Base-by-base conservation (phyloP, 371 early-diverging fungal genomes). In the Mortierella sp. region DNA sequence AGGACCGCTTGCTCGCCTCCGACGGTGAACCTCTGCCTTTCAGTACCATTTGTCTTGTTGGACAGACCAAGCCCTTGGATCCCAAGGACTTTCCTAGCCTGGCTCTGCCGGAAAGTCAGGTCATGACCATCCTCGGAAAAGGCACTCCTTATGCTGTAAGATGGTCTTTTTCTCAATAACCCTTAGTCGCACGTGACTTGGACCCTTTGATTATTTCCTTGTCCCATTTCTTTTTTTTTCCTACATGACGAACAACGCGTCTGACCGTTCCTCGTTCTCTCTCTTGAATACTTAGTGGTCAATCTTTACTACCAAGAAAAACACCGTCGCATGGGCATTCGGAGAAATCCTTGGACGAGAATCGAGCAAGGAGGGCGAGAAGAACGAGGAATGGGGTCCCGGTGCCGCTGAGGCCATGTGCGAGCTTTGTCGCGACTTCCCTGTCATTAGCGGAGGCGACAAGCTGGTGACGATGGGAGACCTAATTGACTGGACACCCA, bases 351-450 rank as follows among this genome's bases (percentile, higher is more conserved):
- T 27, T 63, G 32, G 35, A 44, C 46, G 75, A 60, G 27, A 55
- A 44, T 11, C 24, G 14, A 74, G 44, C 60, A 74, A 44, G n/a
- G 56, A 60, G 27, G 44, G 29, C 32, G 63, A 74, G 3, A 48
- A 70, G 24, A 51, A 43, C 70, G 48, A 70, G 16, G 76, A 76
- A 38, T 76, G 76, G 76, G 76, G 76, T 35, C 46, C 70, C 0
- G 76, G 70, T 38, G 46, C 68, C 1, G 71, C 76, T 5, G 76
- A 49, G 35, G 46, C 65, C 35, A 76, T 76, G 76, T 76, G 76
- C 29, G 29, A 70, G 27, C 3, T 51, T 24, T 49, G 55, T 12
- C 70, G 76, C 11, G 54, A 76, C 41, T 76, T 76, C 18, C 68
- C 46, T 16, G 29, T 74, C 46, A 43, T 46, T 6, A 44, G 56